Evolutionary conservation across 2,329 filamentous ascomycete species (phyloP), one percentile per base, ranked within the genome.

Genomic region (Penicillium sp.): DNA sequence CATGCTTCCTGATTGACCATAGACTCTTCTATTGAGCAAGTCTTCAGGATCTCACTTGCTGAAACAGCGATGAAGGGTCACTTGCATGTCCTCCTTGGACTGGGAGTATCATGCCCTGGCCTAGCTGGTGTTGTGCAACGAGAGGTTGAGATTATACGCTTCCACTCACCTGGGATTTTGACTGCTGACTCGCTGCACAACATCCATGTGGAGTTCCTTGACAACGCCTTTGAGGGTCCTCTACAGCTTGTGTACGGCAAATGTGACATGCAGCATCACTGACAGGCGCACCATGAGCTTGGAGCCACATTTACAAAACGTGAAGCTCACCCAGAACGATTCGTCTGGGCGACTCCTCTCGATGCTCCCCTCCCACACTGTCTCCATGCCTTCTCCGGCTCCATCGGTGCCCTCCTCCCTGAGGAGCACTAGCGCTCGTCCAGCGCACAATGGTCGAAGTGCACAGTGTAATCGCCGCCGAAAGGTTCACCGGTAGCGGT

Each of bases 371-470:
- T 64, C 46, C 52, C 58, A 4, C 60, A 67, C 12, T 72, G 69
- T 47, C 51, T 72, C 2, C 63, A 69, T 56, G 69, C 68, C 1
- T 69, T 66, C 41, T 67, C 66, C 4, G 63, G 58, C 1, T 50
- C 53, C 0, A 47, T 58, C 0, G 60, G 53, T 0, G 63, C 65
- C 0, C 40, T 67, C 2, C 62, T 44, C 6, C 41, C 47, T 0
- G 65, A 67, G 3, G 66, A 68, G 60, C 84, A 88, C 59, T 86
- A 2, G 77, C 79, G 13, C 76, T 81, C 47, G 77, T 84, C 1
- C 75, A 86, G 53, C 78, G 84, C 37, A 80, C 83, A 18, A 86
- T 88, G 80, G 72, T 80, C 12, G 80, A 86, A 63, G 78, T 86
- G n/a, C 84, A 87, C 61, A 84, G 84, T 4, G 66, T 75, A 0